Evolutionary conservation across 2,329 filamentous ascomycete genomes (phyloP), one percentile per base, ranked within the genome.

Genomic region (Diplocarpon mali): DNA sequence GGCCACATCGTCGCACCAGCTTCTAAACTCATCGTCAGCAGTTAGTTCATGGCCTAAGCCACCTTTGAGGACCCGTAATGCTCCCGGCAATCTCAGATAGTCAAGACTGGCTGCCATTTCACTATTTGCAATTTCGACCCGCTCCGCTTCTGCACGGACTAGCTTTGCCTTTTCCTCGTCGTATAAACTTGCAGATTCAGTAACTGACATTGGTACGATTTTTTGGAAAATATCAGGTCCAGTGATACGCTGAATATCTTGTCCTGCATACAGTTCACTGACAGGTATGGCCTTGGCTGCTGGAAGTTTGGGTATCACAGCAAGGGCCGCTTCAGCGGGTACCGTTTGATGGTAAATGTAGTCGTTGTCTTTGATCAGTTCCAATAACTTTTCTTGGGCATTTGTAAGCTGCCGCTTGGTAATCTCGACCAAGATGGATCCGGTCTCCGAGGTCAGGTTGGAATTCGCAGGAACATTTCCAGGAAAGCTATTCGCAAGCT

Each of bases 161-260:
- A 98, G 68, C 64, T 98, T 96, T 11, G 92, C 92, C 66, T 98
- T 98, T 63, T 98, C 92, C 65, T 98, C 92, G 53, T 96, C 92
- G 62, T 98, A 98, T 57, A 96, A 68, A 67, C 92, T 96, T 11
- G 92, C 92, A 17, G 87, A 93, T 64, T 98, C 90, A 0, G 92
- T 98, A 1, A 98, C 90, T 2, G 88, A 85, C 68, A 96, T 83
- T 0, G 92, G 92, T 2, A 96, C 86, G 48, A 98, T 95, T 63
- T 94, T 94, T 54, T 92, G 81, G 65, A 98, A 98, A 41, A 98
- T 83, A 60, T 98, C 92, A 0, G 92, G 90, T 0, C 93, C 93
- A 31, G 94, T 96, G 50, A 98, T 96, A 20, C 88, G 77, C 62
- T 95, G 87, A 35, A 98, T 95, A 62, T 98, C 92, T 65, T 96